Evolutionary conservation across 768 basidiomycete species (phyloP).

Genomic region (Mycena galopus): DNA sequence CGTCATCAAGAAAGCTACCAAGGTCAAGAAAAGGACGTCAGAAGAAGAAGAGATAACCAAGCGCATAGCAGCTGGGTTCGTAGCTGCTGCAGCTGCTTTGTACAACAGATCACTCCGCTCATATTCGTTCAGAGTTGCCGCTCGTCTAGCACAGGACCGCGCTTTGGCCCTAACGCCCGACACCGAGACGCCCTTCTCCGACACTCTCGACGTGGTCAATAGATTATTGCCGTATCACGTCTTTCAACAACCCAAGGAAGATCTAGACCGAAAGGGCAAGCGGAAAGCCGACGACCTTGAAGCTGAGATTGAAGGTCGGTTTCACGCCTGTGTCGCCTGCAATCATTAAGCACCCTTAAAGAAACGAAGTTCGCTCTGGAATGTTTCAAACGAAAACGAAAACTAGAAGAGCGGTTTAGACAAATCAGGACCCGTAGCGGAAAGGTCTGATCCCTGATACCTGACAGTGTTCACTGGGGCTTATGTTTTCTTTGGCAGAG

Average conservation of each 20-base stretch:
- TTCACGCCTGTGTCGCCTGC: neutral
- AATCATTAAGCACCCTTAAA: conserved; percentile 45
- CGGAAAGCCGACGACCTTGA: conserved; percentile 66
- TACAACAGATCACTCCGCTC: neutral
- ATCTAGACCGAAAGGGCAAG: conserved; percentile 65
- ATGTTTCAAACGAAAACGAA: conserved; percentile 70
- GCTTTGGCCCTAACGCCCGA: conserved; percentile 72
- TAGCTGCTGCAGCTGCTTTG: conserved; percentile 22
- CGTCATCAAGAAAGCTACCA: conserved; percentile 41
- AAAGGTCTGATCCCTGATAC: conserved; percentile 57
- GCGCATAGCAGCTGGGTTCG: conserved; percentile 65
- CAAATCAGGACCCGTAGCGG: conserved; percentile 66
- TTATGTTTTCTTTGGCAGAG: conserved; percentile 57
- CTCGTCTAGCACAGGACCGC: conserved; percentile 74
- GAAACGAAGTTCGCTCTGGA: conserved; percentile 80
- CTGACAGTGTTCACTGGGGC: neutral
- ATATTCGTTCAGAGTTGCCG: conserved; percentile 58
- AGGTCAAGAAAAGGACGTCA: conserved; percentile 53
- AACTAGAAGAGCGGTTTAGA: conserved; percentile 70
- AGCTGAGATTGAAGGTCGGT: conserved; percentile 66
- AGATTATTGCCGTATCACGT: conserved; percentile 85
- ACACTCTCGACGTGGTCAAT: conserved; percentile 73
- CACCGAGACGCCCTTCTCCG: conserved; percentile 75
- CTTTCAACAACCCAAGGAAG: conserved; percentile 80
- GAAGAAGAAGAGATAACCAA: conserved; percentile 66